Evolutionary conservation across 2,329 filamentous ascomycete genomes (phyloP).

Genomic region (Ramularia endophylla): DNA sequence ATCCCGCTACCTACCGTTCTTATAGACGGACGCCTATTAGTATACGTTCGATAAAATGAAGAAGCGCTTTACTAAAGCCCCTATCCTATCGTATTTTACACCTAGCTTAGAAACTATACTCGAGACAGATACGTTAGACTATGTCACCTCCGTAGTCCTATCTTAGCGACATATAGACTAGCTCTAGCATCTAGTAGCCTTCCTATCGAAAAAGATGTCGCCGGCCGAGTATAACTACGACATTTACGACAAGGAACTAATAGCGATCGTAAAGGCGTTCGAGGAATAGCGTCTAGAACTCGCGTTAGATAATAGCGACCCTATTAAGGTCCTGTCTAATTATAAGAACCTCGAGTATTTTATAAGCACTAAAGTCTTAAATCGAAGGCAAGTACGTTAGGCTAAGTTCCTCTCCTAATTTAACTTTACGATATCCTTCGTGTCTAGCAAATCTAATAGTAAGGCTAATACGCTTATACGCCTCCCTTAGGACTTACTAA

Average conservation of each 20-base stretch:
- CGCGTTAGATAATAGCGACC: conserved; percentile 5
- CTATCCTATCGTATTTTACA: conserved; percentile 1
- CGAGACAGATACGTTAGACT: conserved; percentile 1
- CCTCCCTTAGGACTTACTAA: conserved; percentile 3
- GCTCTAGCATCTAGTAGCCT: too few species aligned
- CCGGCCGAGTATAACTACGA: too few species aligned
- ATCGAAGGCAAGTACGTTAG: conserved; percentile 24
- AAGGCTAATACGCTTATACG: conserved; percentile 16
- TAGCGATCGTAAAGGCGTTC: conserved; percentile 29
- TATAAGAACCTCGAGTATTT: conserved; percentile 30
- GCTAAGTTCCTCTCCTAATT: conserved; percentile 20
- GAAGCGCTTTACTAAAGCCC: conserved; percentile 1
- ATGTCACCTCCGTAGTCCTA: neutral
- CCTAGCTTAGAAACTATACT: neutral
- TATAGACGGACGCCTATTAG: too few species aligned
- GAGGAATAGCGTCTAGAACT: conserved; percentile 23
- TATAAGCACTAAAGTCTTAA: conserved; percentile 27
- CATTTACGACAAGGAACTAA: conserved; percentile 22
- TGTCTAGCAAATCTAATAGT: conserved; percentile 13
- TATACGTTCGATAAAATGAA: too few species aligned
- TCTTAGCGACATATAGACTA: too few species aligned
- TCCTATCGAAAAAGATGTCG: too few species aligned
- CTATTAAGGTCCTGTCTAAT: conserved; percentile 26
- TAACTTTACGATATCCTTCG: conserved; percentile 26
- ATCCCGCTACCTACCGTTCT: too few species aligned